Evolutionary conservation across 2,329 filamentous ascomycete genomes (phyloP), one percentile per base, ranked within the genome.

Genomic region (Scedosporium apiospermum): DNA sequence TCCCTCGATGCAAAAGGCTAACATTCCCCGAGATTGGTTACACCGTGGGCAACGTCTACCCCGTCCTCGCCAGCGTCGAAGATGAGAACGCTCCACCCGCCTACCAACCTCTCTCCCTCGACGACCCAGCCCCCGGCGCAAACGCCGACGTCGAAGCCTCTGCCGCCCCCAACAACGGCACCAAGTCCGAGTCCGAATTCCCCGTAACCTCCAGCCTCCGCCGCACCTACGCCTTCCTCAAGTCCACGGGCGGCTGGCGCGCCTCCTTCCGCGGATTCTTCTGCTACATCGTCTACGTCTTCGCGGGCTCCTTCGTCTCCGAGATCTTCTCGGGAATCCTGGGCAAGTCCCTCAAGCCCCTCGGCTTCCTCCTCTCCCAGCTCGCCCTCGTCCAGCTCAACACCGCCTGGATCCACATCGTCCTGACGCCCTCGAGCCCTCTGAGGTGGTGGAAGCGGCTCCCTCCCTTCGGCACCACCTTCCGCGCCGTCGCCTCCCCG

Each of bases 341-440:
- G 57, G 80, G 84, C 69, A 81, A 90, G 67, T 6, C 27, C 46
- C 46, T 55, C 16, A 80, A 82, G 63, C 63, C 63, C 26, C 14
- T 89, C 62, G 77, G 78, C 62, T 80, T 80, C 61, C 79, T 88
- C 59, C 63, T 88, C 51, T 79, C 84, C 27, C 80, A 83, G 60
- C 73, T 93, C 23, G 73, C 82, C 21, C 78, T 90, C 38, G 83
- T 88, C 44, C 88, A 88, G 69, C 74, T 93, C 64, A 83, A 85
- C 72, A 83, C 93, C 67, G 82, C 85, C 61, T 96, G 92, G 91
- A 90, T 92, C 3, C 91, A 96, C 73, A 87, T 90, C 69, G 85
- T 96, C 71, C 92, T 97, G 71, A 87, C 90, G 1, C 80, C 85
- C 61, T 85, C 86, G 4, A 87, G 83, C 63, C 71, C 78, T 58